Percentiles rank a stretch among this genome's conserved stretches.
Conservation (phyloP, 352 stramenopile species). For the Pythium myriotylum region DNA sequence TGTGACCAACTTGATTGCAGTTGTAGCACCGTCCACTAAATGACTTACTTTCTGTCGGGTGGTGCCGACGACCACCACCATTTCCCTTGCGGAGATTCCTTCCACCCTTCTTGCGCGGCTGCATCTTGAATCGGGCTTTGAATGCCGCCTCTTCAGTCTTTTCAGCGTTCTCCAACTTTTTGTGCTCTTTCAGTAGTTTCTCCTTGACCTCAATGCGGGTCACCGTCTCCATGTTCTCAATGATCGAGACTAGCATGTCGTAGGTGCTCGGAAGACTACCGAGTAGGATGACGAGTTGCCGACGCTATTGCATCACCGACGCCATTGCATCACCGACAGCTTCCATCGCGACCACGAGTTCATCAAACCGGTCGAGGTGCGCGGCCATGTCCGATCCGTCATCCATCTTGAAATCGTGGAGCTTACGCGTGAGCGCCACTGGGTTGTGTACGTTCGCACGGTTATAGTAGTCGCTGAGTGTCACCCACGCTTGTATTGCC, state of each 20-base stretch:
- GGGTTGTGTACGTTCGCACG: neutral
- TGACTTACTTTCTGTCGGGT: neutral
- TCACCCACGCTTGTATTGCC: slow-evolving; percentile 1
- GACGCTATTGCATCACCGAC: too few species aligned
- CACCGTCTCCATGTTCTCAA: slow-evolving; percentile 18
- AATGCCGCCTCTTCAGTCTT: slow-evolving; percentile 2
- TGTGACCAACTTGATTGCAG: slow-evolving; percentile 11
- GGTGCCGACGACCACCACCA: neutral
- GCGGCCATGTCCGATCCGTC: neutral
- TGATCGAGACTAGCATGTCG: slow-evolving; percentile 1
- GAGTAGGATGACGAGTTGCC: slow-evolving; percentile 13
- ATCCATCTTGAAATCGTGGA: slow-evolving; percentile 13
- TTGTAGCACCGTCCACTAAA: slow-evolving; percentile 8
- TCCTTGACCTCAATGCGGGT: slow-evolving; percentile 1
- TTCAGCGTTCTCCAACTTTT: neutral
- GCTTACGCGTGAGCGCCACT: neutral
- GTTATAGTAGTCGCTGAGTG: slow-evolving; percentile 8
- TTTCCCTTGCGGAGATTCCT: too few species aligned
- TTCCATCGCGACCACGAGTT: slow-evolving; percentile 9
- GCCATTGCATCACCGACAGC: slow-evolving; percentile 4
- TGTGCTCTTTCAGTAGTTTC: slow-evolving; percentile 3
- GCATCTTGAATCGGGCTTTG: neutral
- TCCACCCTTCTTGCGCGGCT: too few species aligned
- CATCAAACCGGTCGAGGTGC: slow-evolving; percentile 14
- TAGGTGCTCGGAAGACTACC: slow-evolving; percentile 5